Percentiles rank a stretch among this genome's conserved stretches.
These are phyloP conservation scores for Termitomyces heimii DNA, from an alignment of 768 basidiomycete species.

Conservation along the genomic window DNA sequence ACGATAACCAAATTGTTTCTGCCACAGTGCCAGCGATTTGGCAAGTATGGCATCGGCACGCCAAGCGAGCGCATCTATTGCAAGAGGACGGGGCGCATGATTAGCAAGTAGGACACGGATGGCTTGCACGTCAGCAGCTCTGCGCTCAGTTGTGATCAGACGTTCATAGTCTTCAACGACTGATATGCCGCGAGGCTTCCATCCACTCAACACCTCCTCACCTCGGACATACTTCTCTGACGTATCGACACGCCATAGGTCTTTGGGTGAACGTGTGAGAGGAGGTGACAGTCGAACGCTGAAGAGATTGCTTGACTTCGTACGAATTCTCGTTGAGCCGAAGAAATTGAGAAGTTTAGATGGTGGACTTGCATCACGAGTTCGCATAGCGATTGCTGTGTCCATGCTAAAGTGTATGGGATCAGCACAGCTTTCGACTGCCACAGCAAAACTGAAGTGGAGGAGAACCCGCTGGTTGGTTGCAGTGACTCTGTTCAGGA, in stretches of 20 bases:
- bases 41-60: slow-evolving; percentile 57
- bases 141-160: slow-evolving; percentile 63
- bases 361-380: slow-evolving; percentile 81
- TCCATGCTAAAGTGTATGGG: slow-evolving; percentile 90
- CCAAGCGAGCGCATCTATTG: slow-evolving; percentile 56
- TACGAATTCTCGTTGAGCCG: slow-evolving; percentile 67
- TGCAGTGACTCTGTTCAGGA: slow-evolving; percentile 83
- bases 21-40: slow-evolving; percentile 76
- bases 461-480: slow-evolving; percentile 74
- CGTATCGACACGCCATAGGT: slow-evolving; percentile 94
- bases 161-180: slow-evolving; percentile 83
- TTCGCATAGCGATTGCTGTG: slow-evolving; percentile 75
- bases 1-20: slow-evolving; percentile 69
- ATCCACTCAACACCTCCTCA: slow-evolving; percentile 75
- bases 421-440: slow-evolving; percentile 77
- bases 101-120: slow-evolving; percentile 70
- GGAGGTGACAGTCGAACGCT: slow-evolving; percentile 76
- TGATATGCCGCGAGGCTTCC: slow-evolving; percentile 86
- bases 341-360: slow-evolving; percentile 74
- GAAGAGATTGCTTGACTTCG: slow-evolving; percentile 83
- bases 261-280: slow-evolving; percentile 77
- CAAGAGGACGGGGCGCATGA: slow-evolving; percentile 41
- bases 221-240: slow-evolving; percentile 93
- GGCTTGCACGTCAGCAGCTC: slow-evolving; percentile 87
- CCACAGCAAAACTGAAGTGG: slow-evolving; percentile 71